These are phyloP conservation scores for Leucoagaricus sp. DNA, from an alignment of 1,284 basidiomycete species.

Conservation along the genomic window DNA sequence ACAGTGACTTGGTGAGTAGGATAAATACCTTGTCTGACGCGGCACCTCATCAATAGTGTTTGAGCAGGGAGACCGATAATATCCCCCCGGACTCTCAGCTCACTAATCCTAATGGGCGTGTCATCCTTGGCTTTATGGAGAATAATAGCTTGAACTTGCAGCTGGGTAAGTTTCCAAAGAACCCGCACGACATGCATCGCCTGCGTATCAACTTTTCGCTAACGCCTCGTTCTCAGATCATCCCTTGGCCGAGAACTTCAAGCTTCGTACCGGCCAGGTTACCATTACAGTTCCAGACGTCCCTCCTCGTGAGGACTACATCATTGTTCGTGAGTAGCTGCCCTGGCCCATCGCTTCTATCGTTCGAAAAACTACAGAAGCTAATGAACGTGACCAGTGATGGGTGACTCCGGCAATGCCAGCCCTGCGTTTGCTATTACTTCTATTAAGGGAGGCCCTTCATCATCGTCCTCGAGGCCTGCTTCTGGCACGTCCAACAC, in stretches of 20 bases:
- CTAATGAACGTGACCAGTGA: conserved; percentile 34
- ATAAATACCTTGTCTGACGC: neutral
- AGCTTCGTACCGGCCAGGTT: conserved; percentile 49
- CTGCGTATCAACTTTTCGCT: too few species aligned
- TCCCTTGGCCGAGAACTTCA: conserved; percentile 60
- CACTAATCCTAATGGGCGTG: conserved; percentile 49
- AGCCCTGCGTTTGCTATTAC: conserved; percentile 44
- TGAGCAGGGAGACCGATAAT: conserved; percentile 48
- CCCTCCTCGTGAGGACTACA: conserved; percentile 36
- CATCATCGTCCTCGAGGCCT: conserved; percentile 23
- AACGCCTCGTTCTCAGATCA: conserved; percentile 35
- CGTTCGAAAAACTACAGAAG: neutral
- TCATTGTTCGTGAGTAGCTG: conserved; percentile 39
- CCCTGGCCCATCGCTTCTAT: neutral
- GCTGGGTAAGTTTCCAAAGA: conserved; percentile 41
- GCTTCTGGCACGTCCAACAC: conserved; percentile 8
- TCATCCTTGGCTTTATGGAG: conserved; percentile 53
- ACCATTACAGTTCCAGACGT: conserved; percentile 61
- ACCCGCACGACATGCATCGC: too few species aligned
- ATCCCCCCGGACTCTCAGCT: conserved; percentile 48
- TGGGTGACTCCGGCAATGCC: conserved; percentile 42
- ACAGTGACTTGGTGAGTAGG: conserved; percentile 58
- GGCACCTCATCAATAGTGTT: conserved; percentile 7
- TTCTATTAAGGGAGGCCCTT: conserved; percentile 37
- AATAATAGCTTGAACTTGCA: conserved; percentile 54